Evolutionary conservation across 2,329 filamentous ascomycete genomes (phyloP).

Genomic region (Ascocoryne sarcoides): DNA sequence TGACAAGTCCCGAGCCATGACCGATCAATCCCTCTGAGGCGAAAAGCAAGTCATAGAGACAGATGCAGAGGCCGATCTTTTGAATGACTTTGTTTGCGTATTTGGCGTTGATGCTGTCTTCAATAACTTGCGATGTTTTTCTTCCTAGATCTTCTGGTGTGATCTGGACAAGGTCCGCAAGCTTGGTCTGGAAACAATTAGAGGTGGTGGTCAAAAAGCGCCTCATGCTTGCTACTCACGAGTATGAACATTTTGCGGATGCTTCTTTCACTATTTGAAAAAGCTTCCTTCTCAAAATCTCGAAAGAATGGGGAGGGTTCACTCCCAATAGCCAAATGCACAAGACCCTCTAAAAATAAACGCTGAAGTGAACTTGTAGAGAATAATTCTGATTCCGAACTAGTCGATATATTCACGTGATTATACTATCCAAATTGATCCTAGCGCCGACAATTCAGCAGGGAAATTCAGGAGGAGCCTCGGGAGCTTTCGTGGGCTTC

Average conservation of each 20-base stretch:
- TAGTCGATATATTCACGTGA: too few relatives aligned
- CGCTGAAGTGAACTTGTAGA: too few relatives aligned
- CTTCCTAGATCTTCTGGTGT: constrained; percentile 81
- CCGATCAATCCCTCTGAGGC: constrained; percentile 90
- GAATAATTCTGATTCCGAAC: too few relatives aligned
- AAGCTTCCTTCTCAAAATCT: too few relatives aligned
- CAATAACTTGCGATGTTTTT: constrained; percentile 72
- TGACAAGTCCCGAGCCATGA: constrained; percentile 83
- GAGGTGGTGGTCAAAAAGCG: not conserved
- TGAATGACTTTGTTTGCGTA: constrained; percentile 95
- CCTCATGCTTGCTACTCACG: constrained; percentile 30
- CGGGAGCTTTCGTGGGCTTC: too few relatives aligned
- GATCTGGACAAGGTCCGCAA: constrained; percentile 92
- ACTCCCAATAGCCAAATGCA: too few relatives aligned
- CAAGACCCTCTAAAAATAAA: too few relatives aligned
- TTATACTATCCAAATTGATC: too few relatives aligned
- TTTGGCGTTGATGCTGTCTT: constrained; percentile 95
- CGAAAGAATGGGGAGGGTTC: too few relatives aligned
- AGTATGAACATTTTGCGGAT: constrained; percentile 38
- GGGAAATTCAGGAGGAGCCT: too few relatives aligned
- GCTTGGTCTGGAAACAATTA: constrained; percentile 59
- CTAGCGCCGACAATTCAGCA: too few relatives aligned
- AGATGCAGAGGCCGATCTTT: constrained; percentile 87
- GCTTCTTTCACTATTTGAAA: too few relatives aligned
- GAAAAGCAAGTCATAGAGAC: constrained; percentile 82